A percentile compares a stretch with the other conserved stretches of the same genome.
These are phyloP conservation scores for Debaryomyces fabryi DNA, from an alignment of 1,139 yeast species.

Conservation along the genomic window DNA sequence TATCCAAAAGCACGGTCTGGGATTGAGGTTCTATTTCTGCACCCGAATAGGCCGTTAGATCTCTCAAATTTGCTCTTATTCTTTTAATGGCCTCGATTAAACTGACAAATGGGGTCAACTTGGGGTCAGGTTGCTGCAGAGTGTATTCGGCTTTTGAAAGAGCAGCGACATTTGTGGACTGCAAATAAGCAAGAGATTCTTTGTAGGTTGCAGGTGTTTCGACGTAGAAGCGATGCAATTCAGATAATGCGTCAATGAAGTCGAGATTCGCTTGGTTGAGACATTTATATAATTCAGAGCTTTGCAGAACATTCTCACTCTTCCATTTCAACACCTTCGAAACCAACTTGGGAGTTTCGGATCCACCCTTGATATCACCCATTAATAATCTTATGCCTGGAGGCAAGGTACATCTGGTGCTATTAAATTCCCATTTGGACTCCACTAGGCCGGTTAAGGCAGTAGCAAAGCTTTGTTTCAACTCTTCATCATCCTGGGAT, in stretches of 20 bases:
- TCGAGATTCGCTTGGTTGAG: conserved; percentile 61
- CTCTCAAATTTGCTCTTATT: conserved; percentile 59
- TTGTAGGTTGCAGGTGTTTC: conserved; percentile 25
- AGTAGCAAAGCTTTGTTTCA: conserved; percentile 18
- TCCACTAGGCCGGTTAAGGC: conserved; percentile 45
- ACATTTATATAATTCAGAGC: conserved; percentile 53
- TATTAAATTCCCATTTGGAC: conserved; percentile 60
- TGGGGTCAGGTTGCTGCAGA: neutral
- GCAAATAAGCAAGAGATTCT: conserved; percentile 11
- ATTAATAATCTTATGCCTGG: conserved; percentile 66
- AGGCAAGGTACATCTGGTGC: conserved; percentile 64
- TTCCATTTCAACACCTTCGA: conserved; percentile 76
- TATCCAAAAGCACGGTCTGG: conserved; percentile 74
- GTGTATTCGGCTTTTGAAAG: conserved; percentile 1
- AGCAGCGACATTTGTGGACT: conserved; percentile 1
- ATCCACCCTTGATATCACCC: conserved; percentile 94
- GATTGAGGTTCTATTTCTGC: conserved; percentile 87
- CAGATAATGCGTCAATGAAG: conserved; percentile 52
- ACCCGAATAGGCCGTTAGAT: conserved; percentile 63
- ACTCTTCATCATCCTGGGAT: conserved; percentile 12
- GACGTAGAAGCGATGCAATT: conserved; percentile 36
- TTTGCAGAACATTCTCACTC: conserved; percentile 49
- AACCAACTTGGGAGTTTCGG: conserved; percentile 91
- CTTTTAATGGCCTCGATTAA: conserved; percentile 40
- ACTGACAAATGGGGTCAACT: conserved; percentile 19